Conservation (phyloP, 345 rosid species). For the Moricandia arvensis region DNA sequence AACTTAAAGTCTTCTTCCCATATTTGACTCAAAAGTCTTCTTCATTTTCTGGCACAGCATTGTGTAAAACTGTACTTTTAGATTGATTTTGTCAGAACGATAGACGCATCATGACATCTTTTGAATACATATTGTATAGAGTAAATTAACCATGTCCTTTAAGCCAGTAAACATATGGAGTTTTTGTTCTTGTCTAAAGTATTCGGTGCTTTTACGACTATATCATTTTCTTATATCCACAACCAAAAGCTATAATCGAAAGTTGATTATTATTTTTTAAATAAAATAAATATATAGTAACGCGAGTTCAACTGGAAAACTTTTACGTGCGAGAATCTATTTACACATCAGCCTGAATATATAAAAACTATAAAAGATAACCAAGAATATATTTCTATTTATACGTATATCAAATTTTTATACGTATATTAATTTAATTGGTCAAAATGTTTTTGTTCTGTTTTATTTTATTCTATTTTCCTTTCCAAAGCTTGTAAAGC, state of each 20-base stretch:
- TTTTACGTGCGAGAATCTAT: constrained; percentile 15
- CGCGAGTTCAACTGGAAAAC: background rate
- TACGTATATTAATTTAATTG: constrained; percentile 32
- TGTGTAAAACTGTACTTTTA: constrained; percentile 15
- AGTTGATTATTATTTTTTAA: background rate
- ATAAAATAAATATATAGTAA: background rate
- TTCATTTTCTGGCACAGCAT: constrained; percentile 15
- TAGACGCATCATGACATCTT: constrained; percentile 30
- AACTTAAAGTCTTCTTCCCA: background rate
- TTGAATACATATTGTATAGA: constrained; percentile 9
- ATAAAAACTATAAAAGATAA: constrained; percentile 32
- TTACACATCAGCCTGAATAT: constrained; percentile 37
- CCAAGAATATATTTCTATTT: constrained; percentile 31
- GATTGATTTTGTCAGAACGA: constrained; percentile 33
- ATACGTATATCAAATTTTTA: constrained; percentile 28
- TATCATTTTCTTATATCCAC: background rate
- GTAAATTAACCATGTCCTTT: constrained; percentile 10
- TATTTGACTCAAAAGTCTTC: constrained; percentile 11
- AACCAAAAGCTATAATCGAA: background rate
- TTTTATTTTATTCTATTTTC: background rate
- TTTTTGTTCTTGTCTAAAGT: constrained; percentile 2
- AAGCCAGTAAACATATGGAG: constrained; percentile 17
- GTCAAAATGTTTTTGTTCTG: constrained; percentile 6
- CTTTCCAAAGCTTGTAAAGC: constrained; percentile 17
- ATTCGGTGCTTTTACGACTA: constrained; percentile 11